Base-by-base conservation (phyloP, 768 basidiomycete species). In the Agaricus sinodeliciosus region DNA sequence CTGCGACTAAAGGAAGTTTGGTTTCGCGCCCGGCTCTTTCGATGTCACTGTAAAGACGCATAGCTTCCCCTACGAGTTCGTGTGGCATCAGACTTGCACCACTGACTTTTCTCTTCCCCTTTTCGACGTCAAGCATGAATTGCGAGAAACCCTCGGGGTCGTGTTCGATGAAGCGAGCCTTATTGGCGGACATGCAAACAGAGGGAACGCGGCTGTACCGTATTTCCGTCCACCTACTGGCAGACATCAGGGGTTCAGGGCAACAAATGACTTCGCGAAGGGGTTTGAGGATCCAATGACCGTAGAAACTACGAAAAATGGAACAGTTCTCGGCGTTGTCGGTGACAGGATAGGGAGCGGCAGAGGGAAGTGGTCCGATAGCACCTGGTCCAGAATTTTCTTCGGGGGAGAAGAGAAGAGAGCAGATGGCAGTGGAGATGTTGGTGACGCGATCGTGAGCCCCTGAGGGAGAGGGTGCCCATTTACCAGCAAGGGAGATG, bases 11-110 rank as follows among this genome's bases (percentile, higher is more conserved):
- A 9, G 62, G 59, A 40, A 42, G 51, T 50, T 68, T 66, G 35
- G 12, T n/a, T 3, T 47, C 31, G 36, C 4, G 11, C 43, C 22
- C 35, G 37, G 25, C 50, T 39, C 27, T 7, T 1, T 22, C 12
- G 3, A 34, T 9, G n/a, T 28, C 37, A 6, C 22, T 19, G 22
- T 42, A 43, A 0, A 27, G 7, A 1, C 36, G 48, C 3, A 64
- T 22, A 0, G 74, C 72, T 55, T 81, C 67, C 6, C 60, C 63
- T 15, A 83, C 69, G 28, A 87, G 69, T 60, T 80, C 71, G 57
- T 88, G 83, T 0, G 87, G 86, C 55, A 84, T 64, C 15, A 87
- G 75, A 3, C 81, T 81, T 3, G 84, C 84, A 4, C 86, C 87
- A 45, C 79, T 80, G 55, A 89, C 84, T 22, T 59, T 69, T 58